Evolutionary conservation across 768 basidiomycete species (phyloP).

Genomic region (Lentinus brumalis): DNA sequence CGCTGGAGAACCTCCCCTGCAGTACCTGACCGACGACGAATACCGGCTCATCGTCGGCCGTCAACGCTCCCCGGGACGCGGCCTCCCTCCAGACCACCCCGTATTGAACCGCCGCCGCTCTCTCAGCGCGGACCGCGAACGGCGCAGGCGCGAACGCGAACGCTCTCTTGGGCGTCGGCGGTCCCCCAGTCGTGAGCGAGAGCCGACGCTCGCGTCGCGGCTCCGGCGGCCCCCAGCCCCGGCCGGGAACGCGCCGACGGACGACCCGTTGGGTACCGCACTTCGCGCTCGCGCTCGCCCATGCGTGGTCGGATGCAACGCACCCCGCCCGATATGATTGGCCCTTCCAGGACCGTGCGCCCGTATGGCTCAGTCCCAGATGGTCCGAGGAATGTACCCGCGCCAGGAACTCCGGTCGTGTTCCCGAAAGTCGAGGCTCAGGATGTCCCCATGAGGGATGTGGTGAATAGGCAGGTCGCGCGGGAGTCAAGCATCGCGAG

Average conservation of each 20-base stretch:
- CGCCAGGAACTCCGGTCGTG: background rate
- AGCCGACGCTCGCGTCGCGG: conserved; percentile 3
- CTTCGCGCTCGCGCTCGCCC: conserved; percentile 16
- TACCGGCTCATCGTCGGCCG: conserved; percentile 15
- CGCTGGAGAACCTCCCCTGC: conserved; percentile 15
- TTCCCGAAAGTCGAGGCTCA: conserved; percentile 9
- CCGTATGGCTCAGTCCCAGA: conserved; percentile 4
- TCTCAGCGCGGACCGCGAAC: background rate
- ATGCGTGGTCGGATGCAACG: background rate
- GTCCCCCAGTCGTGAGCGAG: conserved; percentile 9
- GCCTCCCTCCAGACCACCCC: background rate
- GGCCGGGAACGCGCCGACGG: conserved; percentile 12
- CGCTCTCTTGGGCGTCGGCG: background rate
- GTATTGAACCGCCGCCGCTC: conserved; percentile 10
- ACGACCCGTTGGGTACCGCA: conserved; percentile 5
- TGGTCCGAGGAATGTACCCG: conserved; percentile 1
- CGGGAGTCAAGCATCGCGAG: conserved; percentile 14
- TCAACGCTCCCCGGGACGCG: conserved; percentile 8
- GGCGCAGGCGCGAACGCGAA: conserved; percentile 1
- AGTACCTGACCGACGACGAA: conserved; percentile 17
- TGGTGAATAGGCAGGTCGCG: background rate
- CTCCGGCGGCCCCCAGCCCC: conserved; percentile 6
- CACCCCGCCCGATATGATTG: background rate
- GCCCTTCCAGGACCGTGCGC: background rate
- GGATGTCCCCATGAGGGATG: conserved; percentile 10